Evolutionary conservation across 163 green algal genomes (phyloP).

Genomic region (Prototheca wickerhamii): DNA sequence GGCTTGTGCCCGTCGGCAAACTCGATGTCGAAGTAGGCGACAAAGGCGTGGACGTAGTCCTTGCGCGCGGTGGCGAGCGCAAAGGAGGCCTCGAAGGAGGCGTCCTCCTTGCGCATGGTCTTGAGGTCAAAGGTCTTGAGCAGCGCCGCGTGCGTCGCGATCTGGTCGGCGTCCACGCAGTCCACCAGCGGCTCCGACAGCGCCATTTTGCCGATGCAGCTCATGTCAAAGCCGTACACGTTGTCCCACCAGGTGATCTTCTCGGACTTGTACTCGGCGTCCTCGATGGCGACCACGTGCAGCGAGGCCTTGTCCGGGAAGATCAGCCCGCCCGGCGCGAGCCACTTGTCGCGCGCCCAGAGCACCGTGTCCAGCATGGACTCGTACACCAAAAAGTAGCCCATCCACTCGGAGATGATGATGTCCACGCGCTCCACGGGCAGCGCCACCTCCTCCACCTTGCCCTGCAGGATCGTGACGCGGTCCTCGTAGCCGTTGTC

Average conservation of each 20-base stretch:
- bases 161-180: slow-evolving; percentile 28
- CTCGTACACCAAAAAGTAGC: slow-evolving; percentile 95
- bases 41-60: slow-evolving; percentile 90
- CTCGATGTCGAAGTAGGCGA: slow-evolving; percentile 79
- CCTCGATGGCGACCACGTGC: slow-evolving; percentile 68
- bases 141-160: slow-evolving; percentile 24
- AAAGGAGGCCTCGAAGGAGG: slow-evolving; percentile 54
- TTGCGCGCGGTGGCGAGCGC: slow-evolving; percentile 58
- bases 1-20: slow-evolving; percentile 77
- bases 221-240: slow-evolving; percentile 95
- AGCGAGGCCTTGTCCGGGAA: slow-evolving; percentile 78
- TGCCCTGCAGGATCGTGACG: slow-evolving; percentile 72
- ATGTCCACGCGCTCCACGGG: slow-evolving; percentile 79
- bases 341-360: slow-evolving; percentile 85
- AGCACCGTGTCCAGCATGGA: slow-evolving; percentile 93
- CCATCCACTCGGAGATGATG: slow-evolving; percentile 95
- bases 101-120: slow-evolving; percentile 68
- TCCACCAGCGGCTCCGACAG: slow-evolving; percentile 88
- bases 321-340: slow-evolving; percentile 76
- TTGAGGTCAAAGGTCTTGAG: slow-evolving; percentile 63
- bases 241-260: slow-evolving; percentile 94
- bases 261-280: slow-evolving; percentile 78
- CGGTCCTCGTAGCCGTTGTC: slow-evolving; percentile 66
- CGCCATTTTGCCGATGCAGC: slow-evolving; percentile 68
- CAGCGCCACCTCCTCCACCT: slow-evolving; percentile 70